Percentiles rank a stretch among this genome's conserved stretches.
These are phyloP conservation scores for Phytophthora constricta DNA, from an alignment of 352 stramenopile genomes.

Conservation along the genomic window DNA sequence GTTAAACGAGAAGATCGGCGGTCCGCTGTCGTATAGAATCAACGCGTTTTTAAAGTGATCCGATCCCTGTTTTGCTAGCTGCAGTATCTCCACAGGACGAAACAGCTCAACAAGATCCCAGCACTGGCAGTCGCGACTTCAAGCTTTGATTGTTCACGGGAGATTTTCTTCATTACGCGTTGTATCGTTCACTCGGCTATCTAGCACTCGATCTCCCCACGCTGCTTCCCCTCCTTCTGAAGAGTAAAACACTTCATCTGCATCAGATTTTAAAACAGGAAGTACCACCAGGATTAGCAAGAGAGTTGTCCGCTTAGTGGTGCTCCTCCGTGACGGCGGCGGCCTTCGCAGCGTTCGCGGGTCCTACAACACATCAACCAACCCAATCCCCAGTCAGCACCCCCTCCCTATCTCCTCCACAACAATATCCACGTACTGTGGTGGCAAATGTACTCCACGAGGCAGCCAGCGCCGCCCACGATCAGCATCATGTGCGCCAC, in stretches of 20 bases:
- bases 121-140: constrained; percentile 20
- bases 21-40: background rate
- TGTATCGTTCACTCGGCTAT: constrained; percentile 27
- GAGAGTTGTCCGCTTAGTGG: constrained; percentile 48
- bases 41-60: constrained; percentile 21
- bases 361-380: constrained; percentile 40
- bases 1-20: constrained; percentile 15
- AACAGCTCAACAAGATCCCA: constrained; percentile 15
- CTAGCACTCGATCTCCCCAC: constrained; percentile 17
- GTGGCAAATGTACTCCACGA: constrained; percentile 72
- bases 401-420: no score
- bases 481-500: constrained; percentile 83
- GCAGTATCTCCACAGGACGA: background rate
- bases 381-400: no score
- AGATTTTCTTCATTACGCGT: constrained; percentile 28
- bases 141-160: constrained; percentile 34
- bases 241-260: constrained; percentile 1
- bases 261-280: background rate
- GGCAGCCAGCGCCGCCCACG: constrained; percentile 56
- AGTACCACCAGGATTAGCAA: background rate
- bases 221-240: constrained; percentile 16
- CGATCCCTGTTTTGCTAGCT: background rate
- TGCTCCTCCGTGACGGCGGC: constrained; percentile 46
- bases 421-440: constrained; percentile 76
- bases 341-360: constrained; percentile 55